Percentiles rank a stretch among this genome's conserved stretches.
Conservation (phyloP, 1,284 basidiomycete species). For the Heterobasidion annosum region DNA sequence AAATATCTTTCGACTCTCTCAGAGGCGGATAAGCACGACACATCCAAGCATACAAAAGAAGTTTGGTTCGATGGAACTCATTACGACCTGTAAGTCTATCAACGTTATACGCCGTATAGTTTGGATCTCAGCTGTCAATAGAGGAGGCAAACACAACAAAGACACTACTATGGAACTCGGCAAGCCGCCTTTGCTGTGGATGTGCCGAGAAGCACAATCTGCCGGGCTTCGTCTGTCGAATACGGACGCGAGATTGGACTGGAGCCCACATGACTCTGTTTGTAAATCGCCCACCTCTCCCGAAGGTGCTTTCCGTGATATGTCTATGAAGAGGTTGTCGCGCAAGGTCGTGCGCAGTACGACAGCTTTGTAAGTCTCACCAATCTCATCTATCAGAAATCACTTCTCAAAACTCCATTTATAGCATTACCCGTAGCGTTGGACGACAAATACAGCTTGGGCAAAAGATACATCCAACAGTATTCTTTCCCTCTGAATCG, state of each 20-base stretch:
- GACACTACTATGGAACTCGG: not conserved
- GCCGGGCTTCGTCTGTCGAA: not conserved
- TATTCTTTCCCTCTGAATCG: no score
- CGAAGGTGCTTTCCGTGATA: not conserved
- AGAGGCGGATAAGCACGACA: not conserved
- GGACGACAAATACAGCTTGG: no score
- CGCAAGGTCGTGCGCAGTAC: not conserved
- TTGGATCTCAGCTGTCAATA: not conserved
- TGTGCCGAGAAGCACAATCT: not conserved
- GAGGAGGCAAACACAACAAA: not conserved
- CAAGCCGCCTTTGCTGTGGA: not conserved
- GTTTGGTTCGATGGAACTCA: conserved; percentile 10
- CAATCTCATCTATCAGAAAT: no score
- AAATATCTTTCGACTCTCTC: conserved; percentile 17
- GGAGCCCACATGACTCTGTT: not conserved
- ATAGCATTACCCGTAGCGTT: no score
- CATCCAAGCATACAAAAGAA: conserved; percentile 5
- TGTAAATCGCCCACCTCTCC: not conserved
- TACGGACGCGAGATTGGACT: not conserved
- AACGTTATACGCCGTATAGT: not conserved
- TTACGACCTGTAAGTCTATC: conserved; percentile 7
- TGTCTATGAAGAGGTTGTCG: not conserved
- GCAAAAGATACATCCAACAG: no score
- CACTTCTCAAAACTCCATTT: no score
- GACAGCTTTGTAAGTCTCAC: no score